Percentiles rank a stretch among this genome's conserved stretches.
phyloP scores from a whole-genome alignment of 2,329 filamentous ascomycete genomes.

The Xylaria digitata region DNA sequence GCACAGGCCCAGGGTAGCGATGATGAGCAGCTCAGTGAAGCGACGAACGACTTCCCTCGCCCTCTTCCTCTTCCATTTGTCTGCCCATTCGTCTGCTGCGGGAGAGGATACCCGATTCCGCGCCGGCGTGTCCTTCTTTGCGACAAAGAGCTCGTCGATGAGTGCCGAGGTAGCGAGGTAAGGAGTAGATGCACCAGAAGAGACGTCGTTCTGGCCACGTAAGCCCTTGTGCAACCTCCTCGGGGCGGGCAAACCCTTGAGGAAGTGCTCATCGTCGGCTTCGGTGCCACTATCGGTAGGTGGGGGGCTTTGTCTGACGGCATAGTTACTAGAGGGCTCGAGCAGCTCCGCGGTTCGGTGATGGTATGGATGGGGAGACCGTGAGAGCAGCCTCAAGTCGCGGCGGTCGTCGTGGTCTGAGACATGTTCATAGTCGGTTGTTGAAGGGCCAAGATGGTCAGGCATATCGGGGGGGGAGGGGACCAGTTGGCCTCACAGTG shows the following conservation, averaged over 20 bases:
- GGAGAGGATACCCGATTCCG: conserved; percentile 41
- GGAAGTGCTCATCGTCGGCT: conserved; percentile 90
- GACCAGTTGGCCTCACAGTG: conserved; percentile 41
- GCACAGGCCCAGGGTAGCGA: conserved; percentile 61
- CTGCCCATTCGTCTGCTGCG: conserved; percentile 50
- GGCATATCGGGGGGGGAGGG: conserved; percentile 58
- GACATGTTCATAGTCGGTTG: conserved; percentile 47
- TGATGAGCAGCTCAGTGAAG: conserved; percentile 62
- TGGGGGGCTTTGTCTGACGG: conserved; percentile 66
- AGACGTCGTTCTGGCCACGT: conserved; percentile 66
- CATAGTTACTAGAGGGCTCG: conserved; percentile 59
- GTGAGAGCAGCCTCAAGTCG: conserved; percentile 62
- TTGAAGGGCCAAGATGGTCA: conserved; percentile 55
- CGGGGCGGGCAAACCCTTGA: conserved; percentile 86
- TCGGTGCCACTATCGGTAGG: conserved; percentile 93
- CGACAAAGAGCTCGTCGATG: conserved; percentile 52
- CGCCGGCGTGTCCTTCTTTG: conserved; percentile 40
- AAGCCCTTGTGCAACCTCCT: conserved; percentile 83
- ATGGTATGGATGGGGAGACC: conserved; percentile 76
- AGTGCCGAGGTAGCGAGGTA: conserved; percentile 60
- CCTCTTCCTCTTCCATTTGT: conserved; percentile 58
- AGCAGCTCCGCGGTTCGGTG: conserved; percentile 67
- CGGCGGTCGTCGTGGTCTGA: conserved; percentile 50
- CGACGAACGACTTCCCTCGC: conserved; percentile 65
- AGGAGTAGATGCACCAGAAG: conserved; percentile 68